phyloP scores from a whole-genome alignment of 371 early-diverging fungal species.

The Batrachochytrium dendrobatidis region DNA sequence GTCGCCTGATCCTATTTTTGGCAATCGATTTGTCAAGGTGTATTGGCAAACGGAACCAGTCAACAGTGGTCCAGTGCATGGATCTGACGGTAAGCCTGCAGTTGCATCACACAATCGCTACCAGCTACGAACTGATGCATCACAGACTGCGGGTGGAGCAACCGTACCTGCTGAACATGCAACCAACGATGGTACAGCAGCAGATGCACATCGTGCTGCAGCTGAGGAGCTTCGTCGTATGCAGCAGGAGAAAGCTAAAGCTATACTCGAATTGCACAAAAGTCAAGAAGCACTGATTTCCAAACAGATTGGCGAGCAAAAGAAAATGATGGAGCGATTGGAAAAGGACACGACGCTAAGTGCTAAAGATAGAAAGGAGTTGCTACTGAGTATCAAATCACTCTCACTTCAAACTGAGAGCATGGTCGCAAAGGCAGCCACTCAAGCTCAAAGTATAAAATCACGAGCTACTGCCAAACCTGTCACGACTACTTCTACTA shows the following conservation, averaged over 20 bases:
- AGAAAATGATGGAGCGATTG: slow-evolving; percentile 49
- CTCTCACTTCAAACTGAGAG: slow-evolving; percentile 13
- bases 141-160: background rate
- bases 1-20: slow-evolving; percentile 77
- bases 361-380: slow-evolving; percentile 43
- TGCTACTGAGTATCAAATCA: slow-evolving; percentile 40
- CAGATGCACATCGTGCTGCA: slow-evolving; percentile 13
- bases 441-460: background rate
- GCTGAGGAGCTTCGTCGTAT: slow-evolving; percentile 37
- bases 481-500: background rate
- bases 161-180: background rate
- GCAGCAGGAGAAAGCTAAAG: slow-evolving; percentile 47
- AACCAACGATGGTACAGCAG: background rate
- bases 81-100: background rate
- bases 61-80: background rate
- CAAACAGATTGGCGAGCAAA: slow-evolving; percentile 55
- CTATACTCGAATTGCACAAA: slow-evolving; percentile 36
- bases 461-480: slow-evolving; percentile 5
- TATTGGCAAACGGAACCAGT: slow-evolving; percentile 35
- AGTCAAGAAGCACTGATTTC: slow-evolving; percentile 50
- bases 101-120: background rate
- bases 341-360: slow-evolving; percentile 35
- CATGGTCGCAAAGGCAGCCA: background rate
- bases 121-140: background rate
- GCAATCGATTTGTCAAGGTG: slow-evolving; percentile 82